Evolutionary conservation across 1,284 basidiomycete genomes (phyloP).

Genomic region (Irpex rosettiformis): DNA sequence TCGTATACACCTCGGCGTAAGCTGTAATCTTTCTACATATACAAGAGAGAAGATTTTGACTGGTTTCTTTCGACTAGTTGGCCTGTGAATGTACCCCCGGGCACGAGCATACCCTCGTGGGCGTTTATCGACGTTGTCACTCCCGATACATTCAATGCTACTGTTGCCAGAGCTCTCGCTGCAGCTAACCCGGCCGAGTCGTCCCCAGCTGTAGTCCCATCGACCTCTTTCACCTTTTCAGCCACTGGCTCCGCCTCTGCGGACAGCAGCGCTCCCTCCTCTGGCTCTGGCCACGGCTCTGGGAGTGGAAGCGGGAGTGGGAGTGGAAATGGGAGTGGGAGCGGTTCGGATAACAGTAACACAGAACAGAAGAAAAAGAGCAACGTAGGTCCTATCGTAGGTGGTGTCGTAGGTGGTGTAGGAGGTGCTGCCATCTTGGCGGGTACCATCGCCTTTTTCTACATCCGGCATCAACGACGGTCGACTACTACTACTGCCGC

Average conservation of each 20-base stretch:
- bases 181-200: constrained; percentile 8
- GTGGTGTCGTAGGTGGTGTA: constrained; percentile 12
- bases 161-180: constrained; percentile 10
- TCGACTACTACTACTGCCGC: not conserved
- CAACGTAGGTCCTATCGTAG: constrained; percentile 10
- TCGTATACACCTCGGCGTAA: constrained; percentile 5
- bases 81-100: constrained; percentile 13
- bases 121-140: constrained; percentile 14
- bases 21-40: too few relatives aligned
- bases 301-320: too few relatives aligned
- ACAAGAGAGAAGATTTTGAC: too few relatives aligned
- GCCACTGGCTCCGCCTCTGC: not conserved
- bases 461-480: not conserved
- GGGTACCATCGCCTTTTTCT: constrained; percentile 5
- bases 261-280: not conserved
- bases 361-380: not conserved
- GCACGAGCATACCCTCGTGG: constrained; percentile 17
- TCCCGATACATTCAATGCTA: constrained; percentile 15
- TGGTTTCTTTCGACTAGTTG: constrained; percentile 6
- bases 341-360: too few relatives aligned
- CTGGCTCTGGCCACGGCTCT: not conserved
- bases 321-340: too few relatives aligned
- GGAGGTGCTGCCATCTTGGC: constrained; percentile 10
- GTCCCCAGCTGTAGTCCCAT: constrained; percentile 2
- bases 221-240: not conserved